A percentile compares a stretch with the other conserved stretches of the same genome.
Conservation (phyloP, 2,329 filamentous ascomycete species). For the Cercospora janseana region DNA sequence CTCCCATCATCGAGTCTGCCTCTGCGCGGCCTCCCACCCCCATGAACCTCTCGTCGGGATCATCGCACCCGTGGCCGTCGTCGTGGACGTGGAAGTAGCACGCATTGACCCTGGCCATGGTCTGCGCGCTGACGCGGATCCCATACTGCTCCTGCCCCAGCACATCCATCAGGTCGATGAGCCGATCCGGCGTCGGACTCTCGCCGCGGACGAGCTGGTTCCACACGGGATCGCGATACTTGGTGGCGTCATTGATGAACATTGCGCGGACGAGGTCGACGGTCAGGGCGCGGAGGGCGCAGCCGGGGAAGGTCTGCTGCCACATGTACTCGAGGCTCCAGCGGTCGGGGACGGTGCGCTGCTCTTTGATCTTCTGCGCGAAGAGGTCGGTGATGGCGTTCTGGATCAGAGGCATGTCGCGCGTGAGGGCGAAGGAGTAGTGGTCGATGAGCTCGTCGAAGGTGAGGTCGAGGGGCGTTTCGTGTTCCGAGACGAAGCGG, state of each 20-base stretch:
- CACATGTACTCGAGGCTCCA: conserved; percentile 20
- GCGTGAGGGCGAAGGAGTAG: conserved; percentile 16
- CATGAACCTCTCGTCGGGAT: conserved; percentile 40
- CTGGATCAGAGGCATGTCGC: conserved; percentile 21
- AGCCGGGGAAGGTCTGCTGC: conserved; percentile 11
- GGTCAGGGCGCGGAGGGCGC: conserved; percentile 13
- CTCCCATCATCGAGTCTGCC: background rate
- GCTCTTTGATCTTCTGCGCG: conserved; percentile 10
- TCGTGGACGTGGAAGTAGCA: conserved; percentile 22
- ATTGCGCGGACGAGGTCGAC: conserved; percentile 20
- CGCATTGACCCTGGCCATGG: conserved; percentile 2
- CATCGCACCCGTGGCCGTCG: conserved; percentile 9
- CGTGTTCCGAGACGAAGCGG: conserved; percentile 6
- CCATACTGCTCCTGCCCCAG: background rate
- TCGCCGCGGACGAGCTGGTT: conserved; percentile 10
- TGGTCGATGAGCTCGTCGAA: conserved; percentile 22
- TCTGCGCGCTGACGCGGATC: conserved; percentile 7
- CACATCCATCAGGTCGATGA: conserved; percentile 12
- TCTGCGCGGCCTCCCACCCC: background rate
- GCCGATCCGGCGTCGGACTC: conserved; percentile 8
- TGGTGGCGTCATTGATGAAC: conserved; percentile 13
- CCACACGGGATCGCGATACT: conserved; percentile 9
- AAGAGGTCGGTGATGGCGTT: conserved; percentile 20
- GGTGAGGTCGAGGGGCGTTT: conserved; percentile 2
- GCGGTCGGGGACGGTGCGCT: conserved; percentile 16